These are phyloP conservation scores for Trichoderma asperellum DNA, from an alignment of 2,329 filamentous ascomycete species.

Conservation along the genomic window DNA sequence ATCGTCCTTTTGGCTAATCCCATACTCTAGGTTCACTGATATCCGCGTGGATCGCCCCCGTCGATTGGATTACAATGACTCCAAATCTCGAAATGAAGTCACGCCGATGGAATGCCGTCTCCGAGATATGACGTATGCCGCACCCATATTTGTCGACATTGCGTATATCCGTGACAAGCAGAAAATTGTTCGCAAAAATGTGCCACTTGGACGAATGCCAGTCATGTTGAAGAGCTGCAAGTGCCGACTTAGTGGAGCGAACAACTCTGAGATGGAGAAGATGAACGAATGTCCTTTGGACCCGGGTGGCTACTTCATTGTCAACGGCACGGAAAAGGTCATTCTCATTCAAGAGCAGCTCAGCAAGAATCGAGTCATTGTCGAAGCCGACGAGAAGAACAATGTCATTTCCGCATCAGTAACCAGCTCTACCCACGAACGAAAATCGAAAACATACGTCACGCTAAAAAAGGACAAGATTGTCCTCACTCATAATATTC, in stretches of 20 bases:
- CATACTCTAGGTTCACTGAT: constrained; percentile 67
- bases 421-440: constrained; percentile 94
- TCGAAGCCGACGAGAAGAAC: constrained; percentile 91
- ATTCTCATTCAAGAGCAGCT: constrained; percentile 98
- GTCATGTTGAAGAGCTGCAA: constrained; percentile 97
- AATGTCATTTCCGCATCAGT: constrained; percentile 93
- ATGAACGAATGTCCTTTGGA: constrained; percentile 96
- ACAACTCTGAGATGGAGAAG: constrained; percentile 83
- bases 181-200: constrained; percentile 72
- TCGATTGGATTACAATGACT: constrained; percentile 74
- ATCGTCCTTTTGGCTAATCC: constrained; percentile 16
- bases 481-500: constrained; percentile 86
- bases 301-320: constrained; percentile 96
- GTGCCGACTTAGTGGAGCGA: constrained; percentile 82
- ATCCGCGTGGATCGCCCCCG: constrained; percentile 85
- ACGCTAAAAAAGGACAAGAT: constrained; percentile 92
- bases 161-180: constrained; percentile 83
- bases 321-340: constrained; percentile 97
- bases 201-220: constrained; percentile 87
- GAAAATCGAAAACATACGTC: constrained; percentile 97
- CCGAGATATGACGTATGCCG: constrained; percentile 96
- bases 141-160: constrained; percentile 91
- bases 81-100: constrained; percentile 71
- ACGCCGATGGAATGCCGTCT: constrained; percentile 96
- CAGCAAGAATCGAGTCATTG: constrained; percentile 98